phyloP scores from a whole-genome alignment of 2,329 filamentous ascomycete species.

The Sporothrix brasiliensis region DNA sequence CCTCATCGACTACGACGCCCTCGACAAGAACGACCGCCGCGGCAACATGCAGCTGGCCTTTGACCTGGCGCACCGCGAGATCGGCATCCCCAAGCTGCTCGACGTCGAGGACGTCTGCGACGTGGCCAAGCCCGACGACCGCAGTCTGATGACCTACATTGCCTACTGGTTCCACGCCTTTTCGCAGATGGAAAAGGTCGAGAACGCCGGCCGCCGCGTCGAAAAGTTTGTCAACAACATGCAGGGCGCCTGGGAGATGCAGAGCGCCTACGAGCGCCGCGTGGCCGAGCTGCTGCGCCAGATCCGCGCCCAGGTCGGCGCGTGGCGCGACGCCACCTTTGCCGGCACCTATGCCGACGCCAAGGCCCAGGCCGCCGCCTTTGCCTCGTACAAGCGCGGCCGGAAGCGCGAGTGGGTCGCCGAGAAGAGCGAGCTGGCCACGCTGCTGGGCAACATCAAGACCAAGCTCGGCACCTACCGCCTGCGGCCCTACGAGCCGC shows the following conservation, averaged over 20 bases:
- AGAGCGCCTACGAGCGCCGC: slow-evolving; percentile 89
- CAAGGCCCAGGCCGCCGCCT: slow-evolving; percentile 79
- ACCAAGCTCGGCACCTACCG: slow-evolving; percentile 96
- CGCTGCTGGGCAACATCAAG: slow-evolving; percentile 95
- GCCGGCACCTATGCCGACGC: slow-evolving; percentile 91
- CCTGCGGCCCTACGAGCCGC: slow-evolving; percentile 86
- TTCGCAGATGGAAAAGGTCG: slow-evolving; percentile 97
- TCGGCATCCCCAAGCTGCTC: slow-evolving; percentile 91
- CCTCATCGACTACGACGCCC: slow-evolving; percentile 90
- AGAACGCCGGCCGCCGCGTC: slow-evolving; percentile 92
- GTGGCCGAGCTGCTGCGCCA: slow-evolving; percentile 80
- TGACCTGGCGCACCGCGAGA: slow-evolving; percentile 92
- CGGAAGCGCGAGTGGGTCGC: slow-evolving; percentile 95
- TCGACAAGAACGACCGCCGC: slow-evolving; percentile 91
- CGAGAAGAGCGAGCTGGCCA: slow-evolving; percentile 94
- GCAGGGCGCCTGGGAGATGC: slow-evolving; percentile 99
- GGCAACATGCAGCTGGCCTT: slow-evolving; percentile 99
- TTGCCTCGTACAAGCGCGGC: slow-evolving; percentile 86
- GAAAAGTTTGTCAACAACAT: slow-evolving; percentile 99
- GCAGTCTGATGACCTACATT: slow-evolving; percentile 98
- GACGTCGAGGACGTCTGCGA: slow-evolving; percentile 99
- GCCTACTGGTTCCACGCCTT: slow-evolving; percentile 99
- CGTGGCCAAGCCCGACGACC: slow-evolving; percentile 92
- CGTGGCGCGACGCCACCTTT: slow-evolving; percentile 80
- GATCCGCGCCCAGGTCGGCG: slow-evolving; percentile 71